These are phyloP conservation scores for Backusella macrospora DNA, from an alignment of 192 early-diverging fungal genomes.

Conservation along the genomic window DNA sequence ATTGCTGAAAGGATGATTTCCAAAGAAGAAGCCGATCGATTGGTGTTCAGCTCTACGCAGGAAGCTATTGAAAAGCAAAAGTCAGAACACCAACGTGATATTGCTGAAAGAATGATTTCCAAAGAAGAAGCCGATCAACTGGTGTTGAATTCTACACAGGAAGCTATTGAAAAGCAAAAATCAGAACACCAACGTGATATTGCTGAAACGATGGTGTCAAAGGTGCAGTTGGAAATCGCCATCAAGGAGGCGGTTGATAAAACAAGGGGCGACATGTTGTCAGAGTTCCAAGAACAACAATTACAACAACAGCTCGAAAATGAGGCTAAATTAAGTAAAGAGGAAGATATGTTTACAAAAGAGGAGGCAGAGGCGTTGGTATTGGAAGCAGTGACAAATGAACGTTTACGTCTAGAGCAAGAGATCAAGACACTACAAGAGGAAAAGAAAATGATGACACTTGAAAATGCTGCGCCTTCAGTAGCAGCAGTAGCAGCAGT, in stretches of 20 bases:
- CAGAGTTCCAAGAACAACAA: background rate
- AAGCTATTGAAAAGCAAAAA: background rate
- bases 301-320: background rate
- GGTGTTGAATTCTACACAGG: background rate
- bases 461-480: too few relatives aligned
- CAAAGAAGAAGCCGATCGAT: conserved; percentile 1
- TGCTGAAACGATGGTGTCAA: background rate
- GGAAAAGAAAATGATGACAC: background rate
- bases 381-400: background rate
- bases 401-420: background rate
- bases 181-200: background rate
- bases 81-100: too few relatives aligned
- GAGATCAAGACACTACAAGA: background rate
- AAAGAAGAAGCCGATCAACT: background rate
- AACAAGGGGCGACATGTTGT: conserved; percentile 4
- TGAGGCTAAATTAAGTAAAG: background rate
- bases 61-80: too few relatives aligned
- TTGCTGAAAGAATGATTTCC: background rate
- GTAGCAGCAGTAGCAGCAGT: background rate
- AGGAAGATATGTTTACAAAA: background rate
- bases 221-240: background rate
- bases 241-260: conserved; percentile 1
- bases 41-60: too few relatives aligned
- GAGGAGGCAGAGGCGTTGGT: background rate
- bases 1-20: background rate